phyloP scores from a whole-genome alignment of 352 stramenopile species.

The Pilasporangium apinafurcum region DNA sequence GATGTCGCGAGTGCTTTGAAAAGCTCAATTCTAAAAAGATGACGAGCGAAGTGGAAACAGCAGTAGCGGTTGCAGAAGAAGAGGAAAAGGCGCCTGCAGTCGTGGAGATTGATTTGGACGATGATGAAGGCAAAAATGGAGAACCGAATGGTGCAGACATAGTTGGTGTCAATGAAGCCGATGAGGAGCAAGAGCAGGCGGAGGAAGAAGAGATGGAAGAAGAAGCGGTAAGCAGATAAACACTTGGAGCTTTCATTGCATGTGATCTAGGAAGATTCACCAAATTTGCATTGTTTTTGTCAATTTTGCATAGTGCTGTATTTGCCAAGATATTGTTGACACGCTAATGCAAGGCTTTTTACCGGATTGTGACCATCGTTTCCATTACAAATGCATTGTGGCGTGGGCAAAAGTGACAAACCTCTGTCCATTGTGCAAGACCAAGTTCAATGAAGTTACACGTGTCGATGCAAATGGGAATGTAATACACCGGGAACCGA shows the following conservation, averaged over 20 bases:
- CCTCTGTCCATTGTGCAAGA: constrained; percentile 77
- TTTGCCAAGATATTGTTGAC: constrained; percentile 71
- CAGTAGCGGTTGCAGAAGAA: background rate
- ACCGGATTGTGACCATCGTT: constrained; percentile 62
- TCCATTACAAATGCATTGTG: constrained; percentile 83
- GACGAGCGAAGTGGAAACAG: no score
- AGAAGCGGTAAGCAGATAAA: constrained; percentile 17
- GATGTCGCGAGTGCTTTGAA: no score
- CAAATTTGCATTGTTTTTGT: background rate
- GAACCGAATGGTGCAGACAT: constrained; percentile 6
- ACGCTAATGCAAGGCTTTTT: constrained; percentile 47
- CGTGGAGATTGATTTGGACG: background rate
- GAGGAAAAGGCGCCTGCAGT: background rate
- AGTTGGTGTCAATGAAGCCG: constrained; percentile 4
- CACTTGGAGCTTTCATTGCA: background rate
- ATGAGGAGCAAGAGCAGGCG: constrained; percentile 12
- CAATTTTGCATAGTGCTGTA: constrained; percentile 47
- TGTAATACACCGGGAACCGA: constrained; percentile 22
- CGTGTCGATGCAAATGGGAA: constrained; percentile 26
- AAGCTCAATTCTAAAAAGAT: no score
- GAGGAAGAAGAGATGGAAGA: constrained; percentile 22
- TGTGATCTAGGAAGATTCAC: background rate
- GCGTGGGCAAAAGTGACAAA: constrained; percentile 81
- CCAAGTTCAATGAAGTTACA: constrained; percentile 53
- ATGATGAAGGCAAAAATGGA: no score